A percentile compares a stretch with the other conserved stretches of the same genome.
These are phyloP conservation scores for Tilletia caries DNA, from an alignment of 1,284 basidiomycete genomes.

Conservation along the genomic window DNA sequence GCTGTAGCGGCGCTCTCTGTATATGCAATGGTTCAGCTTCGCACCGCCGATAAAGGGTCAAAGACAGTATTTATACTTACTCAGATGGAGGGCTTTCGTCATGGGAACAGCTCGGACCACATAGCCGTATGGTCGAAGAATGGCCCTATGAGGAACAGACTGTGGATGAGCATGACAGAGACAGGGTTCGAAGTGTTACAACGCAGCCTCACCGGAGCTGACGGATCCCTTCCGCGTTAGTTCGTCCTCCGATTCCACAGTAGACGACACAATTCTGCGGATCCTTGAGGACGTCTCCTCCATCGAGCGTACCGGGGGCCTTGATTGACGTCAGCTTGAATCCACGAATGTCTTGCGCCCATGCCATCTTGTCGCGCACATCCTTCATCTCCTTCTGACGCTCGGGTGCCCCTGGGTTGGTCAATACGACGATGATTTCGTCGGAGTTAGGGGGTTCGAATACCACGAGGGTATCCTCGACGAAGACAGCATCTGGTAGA, in stretches of 20 bases:
- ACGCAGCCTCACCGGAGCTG: conserved; percentile 15
- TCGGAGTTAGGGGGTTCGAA: conserved; percentile 1
- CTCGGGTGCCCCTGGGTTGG: conserved; percentile 14
- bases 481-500: conserved; percentile 24
- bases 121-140: conserved; percentile 14
- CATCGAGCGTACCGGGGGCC: conserved; percentile 25
- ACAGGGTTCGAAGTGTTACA: neutral
- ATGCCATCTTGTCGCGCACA: neutral
- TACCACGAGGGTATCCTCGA: conserved; percentile 24
- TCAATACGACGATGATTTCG: conserved; percentile 13
- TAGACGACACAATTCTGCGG: conserved; percentile 17
- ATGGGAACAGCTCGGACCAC: conserved; percentile 20
- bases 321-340: conserved; percentile 10
- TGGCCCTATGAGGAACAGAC: neutral
- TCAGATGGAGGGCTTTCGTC: conserved; percentile 27
- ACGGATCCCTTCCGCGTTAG: conserved; percentile 21
- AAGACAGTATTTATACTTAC: conserved; percentile 15
- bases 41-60: neutral
- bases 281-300: conserved; percentile 28
- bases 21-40: neutral
- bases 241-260: conserved; percentile 18
- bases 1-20: conserved; percentile 27
- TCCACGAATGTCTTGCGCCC: neutral
- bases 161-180: neutral
- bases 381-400: conserved; percentile 17